phyloP scores from a whole-genome alignment of 1,139 yeast genomes.

The Lodderomyces parapsilosis region DNA sequence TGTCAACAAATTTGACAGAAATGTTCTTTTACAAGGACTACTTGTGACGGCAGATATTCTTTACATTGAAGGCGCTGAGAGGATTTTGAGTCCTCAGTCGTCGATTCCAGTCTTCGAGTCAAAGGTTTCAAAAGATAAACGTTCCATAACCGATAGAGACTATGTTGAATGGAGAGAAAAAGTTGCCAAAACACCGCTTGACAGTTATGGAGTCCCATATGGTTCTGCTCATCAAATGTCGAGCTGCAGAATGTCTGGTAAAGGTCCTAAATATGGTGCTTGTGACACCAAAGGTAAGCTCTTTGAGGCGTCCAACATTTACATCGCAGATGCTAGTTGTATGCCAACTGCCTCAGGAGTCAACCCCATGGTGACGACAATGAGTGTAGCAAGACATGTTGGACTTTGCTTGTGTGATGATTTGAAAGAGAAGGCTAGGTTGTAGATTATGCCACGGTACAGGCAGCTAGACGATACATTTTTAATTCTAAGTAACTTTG shows the following conservation, averaged over 20 bases:
- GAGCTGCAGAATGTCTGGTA: slow-evolving; percentile 54
- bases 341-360: slow-evolving; percentile 63
- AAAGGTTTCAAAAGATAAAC: slow-evolving; percentile 39
- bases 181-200: slow-evolving; percentile 28
- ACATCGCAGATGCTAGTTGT: slow-evolving; percentile 56
- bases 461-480: slow-evolving; percentile 30
- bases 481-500: not conserved
- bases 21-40: slow-evolving; percentile 41
- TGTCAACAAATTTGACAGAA: slow-evolving; percentile 41
- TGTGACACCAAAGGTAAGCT: slow-evolving; percentile 49
- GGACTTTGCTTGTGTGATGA: slow-evolving; percentile 37
- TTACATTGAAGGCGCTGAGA: slow-evolving; percentile 52
- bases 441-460: no score
- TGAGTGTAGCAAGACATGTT: slow-evolving; percentile 41
- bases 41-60: slow-evolving; percentile 46
- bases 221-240: slow-evolving; percentile 68
- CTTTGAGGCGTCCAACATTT: slow-evolving; percentile 52
- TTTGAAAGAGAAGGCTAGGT: slow-evolving; percentile 29
- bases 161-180: slow-evolving; percentile 45
- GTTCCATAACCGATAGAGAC: slow-evolving; percentile 44
- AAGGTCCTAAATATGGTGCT: slow-evolving; percentile 49
- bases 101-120: slow-evolving; percentile 41
- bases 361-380: slow-evolving; percentile 51
- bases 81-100: slow-evolving; percentile 40
- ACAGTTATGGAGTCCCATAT: slow-evolving; percentile 29